A percentile compares a stretch with the other conserved stretches of the same genome.
Conservation (phyloP, 139 green algal genomes). For the Chlorella sp. region DNA sequence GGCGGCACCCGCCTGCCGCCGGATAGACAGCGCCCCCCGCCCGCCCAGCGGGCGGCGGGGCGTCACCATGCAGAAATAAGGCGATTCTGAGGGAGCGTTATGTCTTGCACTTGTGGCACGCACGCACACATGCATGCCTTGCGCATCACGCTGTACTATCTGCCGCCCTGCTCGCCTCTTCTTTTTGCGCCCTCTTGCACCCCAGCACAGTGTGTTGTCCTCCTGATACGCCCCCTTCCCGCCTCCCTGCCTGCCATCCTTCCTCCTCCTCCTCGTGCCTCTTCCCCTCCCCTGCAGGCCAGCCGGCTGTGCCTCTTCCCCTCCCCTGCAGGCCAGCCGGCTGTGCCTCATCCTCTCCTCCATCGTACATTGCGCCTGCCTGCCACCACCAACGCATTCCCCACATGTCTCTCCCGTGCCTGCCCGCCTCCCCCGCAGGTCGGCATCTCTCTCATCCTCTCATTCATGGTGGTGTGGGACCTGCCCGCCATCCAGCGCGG, state of each 20-base stretch:
- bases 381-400: not conserved
- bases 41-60: not conserved
- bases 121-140: not conserved
- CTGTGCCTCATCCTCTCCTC: not conserved
- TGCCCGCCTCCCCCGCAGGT: constrained; percentile 60
- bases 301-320: not conserved
- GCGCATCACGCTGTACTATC: not conserved
- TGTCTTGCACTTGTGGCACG: not conserved
- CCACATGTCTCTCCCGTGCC: not conserved
- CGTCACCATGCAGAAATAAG: constrained; percentile 20
- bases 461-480: constrained; percentile 96
- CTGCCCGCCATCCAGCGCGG: constrained; percentile 79
- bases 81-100: constrained; percentile 48
- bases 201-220: no score
- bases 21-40: not conserved
- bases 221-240: no score
- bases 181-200: no score
- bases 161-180: not conserved
- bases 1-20: constrained; percentile 17
- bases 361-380: no score
- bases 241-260: not conserved
- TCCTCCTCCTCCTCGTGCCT: not conserved
- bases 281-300: not conserved
- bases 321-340: not conserved
- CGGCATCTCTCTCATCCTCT: constrained; percentile 87